phyloP scores from a whole-genome alignment of 495 filamentous ascomycete genomes.

The Pseudomonodictys pantanalensis region DNA sequence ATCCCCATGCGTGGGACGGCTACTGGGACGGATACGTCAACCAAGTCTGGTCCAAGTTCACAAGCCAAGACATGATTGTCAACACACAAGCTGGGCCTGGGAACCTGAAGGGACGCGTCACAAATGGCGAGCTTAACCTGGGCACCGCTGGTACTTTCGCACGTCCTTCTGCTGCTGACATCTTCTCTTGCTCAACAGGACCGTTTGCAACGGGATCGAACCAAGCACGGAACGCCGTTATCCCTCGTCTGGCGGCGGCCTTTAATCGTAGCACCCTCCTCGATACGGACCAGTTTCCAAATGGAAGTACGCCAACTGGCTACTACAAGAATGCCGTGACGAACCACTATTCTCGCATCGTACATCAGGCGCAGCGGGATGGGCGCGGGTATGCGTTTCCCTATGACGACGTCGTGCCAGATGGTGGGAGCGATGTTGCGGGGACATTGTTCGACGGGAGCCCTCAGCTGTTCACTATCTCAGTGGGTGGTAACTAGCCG shows the following conservation, averaged over 20 bases:
- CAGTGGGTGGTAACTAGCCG: constrained; percentile 57
- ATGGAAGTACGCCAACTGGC: constrained; percentile 35
- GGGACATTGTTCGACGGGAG: constrained; percentile 59
- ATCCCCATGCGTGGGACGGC: constrained; percentile 54
- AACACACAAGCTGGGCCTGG: constrained; percentile 61
- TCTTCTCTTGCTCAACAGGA: constrained; percentile 70
- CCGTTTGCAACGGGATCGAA: constrained; percentile 59
- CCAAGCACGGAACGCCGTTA: constrained; percentile 51
- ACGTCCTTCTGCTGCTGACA: constrained; percentile 59
- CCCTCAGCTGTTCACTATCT: constrained; percentile 58
- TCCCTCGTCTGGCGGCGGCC: constrained; percentile 64
- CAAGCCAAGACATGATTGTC: constrained; percentile 47
- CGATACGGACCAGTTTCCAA: constrained; percentile 47
- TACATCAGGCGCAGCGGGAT: constrained; percentile 62
- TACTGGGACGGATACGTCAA: constrained; percentile 66
- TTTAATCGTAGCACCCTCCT: constrained; percentile 67
- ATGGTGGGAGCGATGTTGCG: constrained; percentile 56
- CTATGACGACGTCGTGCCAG: constrained; percentile 70
- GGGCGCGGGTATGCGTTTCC: constrained; percentile 71
- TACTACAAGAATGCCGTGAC: constrained; percentile 49
- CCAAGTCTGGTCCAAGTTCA: constrained; percentile 62
- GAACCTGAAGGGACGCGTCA: constrained; percentile 53
- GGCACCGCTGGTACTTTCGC: constrained; percentile 49
- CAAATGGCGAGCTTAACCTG: constrained; percentile 51
- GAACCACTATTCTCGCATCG: constrained; percentile 69